Conservation (phyloP, 192 early-diverging fungal species). For the Coemansia sp. region DNA sequence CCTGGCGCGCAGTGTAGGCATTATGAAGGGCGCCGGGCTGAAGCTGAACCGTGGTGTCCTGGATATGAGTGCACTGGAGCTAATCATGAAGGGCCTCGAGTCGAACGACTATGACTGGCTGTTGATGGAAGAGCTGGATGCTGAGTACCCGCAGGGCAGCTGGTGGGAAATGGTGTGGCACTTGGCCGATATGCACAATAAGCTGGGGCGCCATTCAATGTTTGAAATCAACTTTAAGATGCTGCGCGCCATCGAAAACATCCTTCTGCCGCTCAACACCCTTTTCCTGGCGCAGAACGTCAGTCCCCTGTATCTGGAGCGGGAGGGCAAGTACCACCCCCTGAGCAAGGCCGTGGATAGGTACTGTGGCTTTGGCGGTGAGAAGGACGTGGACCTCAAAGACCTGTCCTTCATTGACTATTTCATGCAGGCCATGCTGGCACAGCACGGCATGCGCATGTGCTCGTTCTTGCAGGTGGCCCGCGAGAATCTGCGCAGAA, state of each 20-base stretch:
- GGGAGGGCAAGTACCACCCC: conserved; percentile 14
- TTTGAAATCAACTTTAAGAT: conserved; percentile 43
- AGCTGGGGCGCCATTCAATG: conserved; percentile 16
- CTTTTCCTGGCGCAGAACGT: conserved; percentile 20
- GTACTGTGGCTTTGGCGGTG: conserved; percentile 14
- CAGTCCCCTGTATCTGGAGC: conserved; percentile 6
- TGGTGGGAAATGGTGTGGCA: conserved; percentile 40
- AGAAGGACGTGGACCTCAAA: not conserved
- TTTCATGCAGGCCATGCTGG: conserved; percentile 38
- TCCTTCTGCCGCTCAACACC: conserved; percentile 28
- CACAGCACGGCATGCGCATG: conserved; percentile 23
- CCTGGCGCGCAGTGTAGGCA: conserved; percentile 18
- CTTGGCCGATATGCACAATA: conserved; percentile 30
- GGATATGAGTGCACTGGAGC: conserved; percentile 21
- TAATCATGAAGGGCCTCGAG: conserved; percentile 24
- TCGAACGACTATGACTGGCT: conserved; percentile 14
- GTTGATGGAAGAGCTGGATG: conserved; percentile 22
- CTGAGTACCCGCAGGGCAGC: conserved; percentile 23
- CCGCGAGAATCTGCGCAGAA: conserved; percentile 7
- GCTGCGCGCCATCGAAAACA: conserved; percentile 25
- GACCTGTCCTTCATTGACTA: conserved; percentile 27
- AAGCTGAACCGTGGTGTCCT: conserved; percentile 24
- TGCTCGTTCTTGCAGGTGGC: conserved; percentile 19
- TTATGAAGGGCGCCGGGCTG: conserved; percentile 9
- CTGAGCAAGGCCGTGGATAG: conserved; percentile 10